phyloP scores from a whole-genome alignment of 2,329 filamentous ascomycete genomes.

The Aspergillus ibericus region DNA sequence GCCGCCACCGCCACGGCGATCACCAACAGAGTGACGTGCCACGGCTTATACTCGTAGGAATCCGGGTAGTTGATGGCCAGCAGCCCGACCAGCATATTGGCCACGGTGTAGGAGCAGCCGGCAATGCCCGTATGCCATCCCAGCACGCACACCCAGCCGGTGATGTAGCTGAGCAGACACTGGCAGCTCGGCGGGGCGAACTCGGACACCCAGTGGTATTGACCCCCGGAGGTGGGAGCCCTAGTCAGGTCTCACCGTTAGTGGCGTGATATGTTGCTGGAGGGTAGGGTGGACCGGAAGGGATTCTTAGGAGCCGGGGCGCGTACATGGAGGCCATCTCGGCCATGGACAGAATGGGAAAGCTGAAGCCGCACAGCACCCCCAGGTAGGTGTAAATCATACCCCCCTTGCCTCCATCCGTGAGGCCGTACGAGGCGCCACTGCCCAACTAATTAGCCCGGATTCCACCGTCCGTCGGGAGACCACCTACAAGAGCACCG shows the following conservation, averaged over 20 bases:
- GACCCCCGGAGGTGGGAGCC: slow-evolving; percentile 40
- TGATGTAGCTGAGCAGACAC: slow-evolving; percentile 39
- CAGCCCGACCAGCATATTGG: slow-evolving; percentile 37
- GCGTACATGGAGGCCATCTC: slow-evolving; percentile 49
- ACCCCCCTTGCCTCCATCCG: slow-evolving; percentile 36
- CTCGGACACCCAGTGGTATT: slow-evolving; percentile 45
- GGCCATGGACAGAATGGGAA: slow-evolving; percentile 40
- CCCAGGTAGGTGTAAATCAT: slow-evolving; percentile 41
- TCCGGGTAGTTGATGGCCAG: slow-evolving; percentile 34
- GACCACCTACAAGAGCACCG: slow-evolving; percentile 16
- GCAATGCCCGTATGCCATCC: slow-evolving; percentile 41
- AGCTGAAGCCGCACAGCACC: slow-evolving; percentile 39
- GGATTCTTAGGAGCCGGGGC: neutral
- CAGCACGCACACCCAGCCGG: slow-evolving; percentile 41
- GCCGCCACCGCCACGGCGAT: slow-evolving; percentile 50
- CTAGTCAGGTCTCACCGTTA: too few relatives aligned
- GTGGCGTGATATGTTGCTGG: too few relatives aligned
- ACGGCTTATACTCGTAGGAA: slow-evolving; percentile 26
- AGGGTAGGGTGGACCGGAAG: neutral
- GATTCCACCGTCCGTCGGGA: neutral
- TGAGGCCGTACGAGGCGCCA: slow-evolving; percentile 31
- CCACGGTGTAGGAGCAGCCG: slow-evolving; percentile 34
- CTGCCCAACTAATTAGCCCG: neutral
- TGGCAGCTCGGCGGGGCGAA: slow-evolving; percentile 36
- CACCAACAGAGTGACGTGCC: slow-evolving; percentile 35